Base-by-base conservation (phyloP, 208 protist genomes). In the Leishmania gerbilli region DNA sequence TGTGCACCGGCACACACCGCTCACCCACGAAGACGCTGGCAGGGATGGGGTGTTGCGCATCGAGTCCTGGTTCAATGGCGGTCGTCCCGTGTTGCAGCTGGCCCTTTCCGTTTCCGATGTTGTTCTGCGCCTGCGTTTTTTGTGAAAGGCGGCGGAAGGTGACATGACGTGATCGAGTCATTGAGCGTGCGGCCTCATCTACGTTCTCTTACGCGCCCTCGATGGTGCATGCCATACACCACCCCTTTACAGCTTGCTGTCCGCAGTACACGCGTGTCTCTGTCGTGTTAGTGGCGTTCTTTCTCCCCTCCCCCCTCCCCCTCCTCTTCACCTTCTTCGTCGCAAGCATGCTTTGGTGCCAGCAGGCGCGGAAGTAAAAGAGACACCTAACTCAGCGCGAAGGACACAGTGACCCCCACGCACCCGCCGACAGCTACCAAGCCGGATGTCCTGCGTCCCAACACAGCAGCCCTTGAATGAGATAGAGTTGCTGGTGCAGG, bases 401-500 rank as follows among this genome's bases (percentile, higher is more conserved):
- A 19, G n/a, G 27, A 17, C 42, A 19, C 49, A 60, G 11, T 24
- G n/a, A 67, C 60, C 60, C n/a, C n/a, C 60, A n/a, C 60, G 2
- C 42, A 62, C 9, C 13, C n/a, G 34, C 31, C n/a, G 0, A 42
- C 13, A n/a, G 27, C 49, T 2, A 40, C 42, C 49, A 40, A 45
- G 31, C 55, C 15, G 8, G 9, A 77, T 77, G 40, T 71, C 79
- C 17, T 84, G 82, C 62, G 27, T 77, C 2, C 79, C 82, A 1
- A 56, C 55, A 1, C 65, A 65, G 40, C 72, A 79, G 67, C 71
- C 53, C 55, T n/a, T 79, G 1, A 42, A 82, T 56, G 82, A 86
- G 49, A 31, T 56, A n/a, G 78, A 86, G 9, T 71, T 86, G 40
- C 78, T 86, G 2, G 55, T 90, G 3, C 31, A 37, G 11, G 88